These are phyloP conservation scores for Asterochloris sp. DNA, from an alignment of 139 green algal genomes.

Conservation along the genomic window DNA sequence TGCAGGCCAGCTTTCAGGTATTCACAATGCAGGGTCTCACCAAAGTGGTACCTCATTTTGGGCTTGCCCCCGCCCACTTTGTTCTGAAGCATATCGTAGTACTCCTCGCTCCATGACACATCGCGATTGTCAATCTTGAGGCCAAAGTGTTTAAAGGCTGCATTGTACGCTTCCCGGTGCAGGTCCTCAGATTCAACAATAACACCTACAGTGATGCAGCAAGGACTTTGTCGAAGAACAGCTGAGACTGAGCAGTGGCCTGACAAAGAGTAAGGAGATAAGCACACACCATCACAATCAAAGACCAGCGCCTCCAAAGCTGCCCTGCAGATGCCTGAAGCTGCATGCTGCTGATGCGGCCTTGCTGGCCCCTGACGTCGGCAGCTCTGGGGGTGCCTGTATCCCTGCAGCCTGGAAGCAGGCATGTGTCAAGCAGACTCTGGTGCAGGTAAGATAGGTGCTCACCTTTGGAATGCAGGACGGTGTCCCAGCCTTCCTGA, in stretches of 20 bases:
- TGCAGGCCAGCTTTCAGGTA: background rate
- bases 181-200: conserved; percentile 92
- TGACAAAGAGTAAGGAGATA: background rate
- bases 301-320: conserved; percentile 66
- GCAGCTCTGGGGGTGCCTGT: no score
- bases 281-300: conserved; percentile 69
- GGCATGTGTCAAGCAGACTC: no score
- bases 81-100: conserved; percentile 92
- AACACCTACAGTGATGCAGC: conserved; percentile 43
- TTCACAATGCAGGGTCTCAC: conserved; percentile 1
- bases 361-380: no score
- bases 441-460: no score
- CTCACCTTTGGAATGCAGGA: no score
- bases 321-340: no score
- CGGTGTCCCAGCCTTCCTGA: no score
- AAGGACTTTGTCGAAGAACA: background rate
- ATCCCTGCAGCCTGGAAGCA: no score
- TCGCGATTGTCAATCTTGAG: conserved; percentile 26
- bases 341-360: no score
- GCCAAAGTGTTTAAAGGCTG: conserved; percentile 77
- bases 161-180: conserved; percentile 90
- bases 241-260: no score
- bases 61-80: conserved; percentile 86
- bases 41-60: conserved; percentile 89
- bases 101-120: conserved; percentile 73